Percentiles rank a stretch among this genome's conserved stretches.
Conservation (phyloP, 306 rosid species). For the Casuarina cunninghamiana region DNA sequence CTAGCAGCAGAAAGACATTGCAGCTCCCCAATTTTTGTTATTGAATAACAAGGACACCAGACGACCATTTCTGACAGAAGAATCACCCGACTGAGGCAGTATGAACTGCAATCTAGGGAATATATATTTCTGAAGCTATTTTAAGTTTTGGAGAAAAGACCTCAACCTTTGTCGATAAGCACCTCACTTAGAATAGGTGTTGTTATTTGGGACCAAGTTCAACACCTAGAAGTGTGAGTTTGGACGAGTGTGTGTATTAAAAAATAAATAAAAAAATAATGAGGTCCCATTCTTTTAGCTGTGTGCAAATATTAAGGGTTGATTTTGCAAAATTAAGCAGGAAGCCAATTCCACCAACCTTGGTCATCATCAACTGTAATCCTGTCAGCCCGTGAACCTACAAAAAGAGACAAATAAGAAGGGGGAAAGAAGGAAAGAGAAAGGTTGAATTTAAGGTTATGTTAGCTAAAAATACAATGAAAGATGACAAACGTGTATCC, state of each 20-base stretch:
- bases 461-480: not conserved
- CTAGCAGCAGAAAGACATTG: not conserved
- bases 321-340: not conserved
- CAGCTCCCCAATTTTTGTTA: not conserved
- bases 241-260: too few relatives aligned
- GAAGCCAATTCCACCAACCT: slow-evolving; percentile 54
- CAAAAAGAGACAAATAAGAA: slow-evolving; percentile 11
- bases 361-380: slow-evolving; percentile 86
- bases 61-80: not conserved
- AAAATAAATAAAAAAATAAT: too few relatives aligned
- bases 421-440: slow-evolving; percentile 4
- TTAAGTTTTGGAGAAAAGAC: too few relatives aligned
- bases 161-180: too few relatives aligned
- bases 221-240: too few relatives aligned
- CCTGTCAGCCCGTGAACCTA: slow-evolving; percentile 86
- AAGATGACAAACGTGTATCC: not conserved
- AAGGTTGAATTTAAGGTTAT: not conserved
- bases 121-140: too few relatives aligned
- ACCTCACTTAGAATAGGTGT: too few relatives aligned
- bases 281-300: not conserved
- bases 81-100: not conserved
- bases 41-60: not conserved
- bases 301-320: not conserved
- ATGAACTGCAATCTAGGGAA: not conserved
- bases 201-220: too few relatives aligned